Evolutionary conservation across 1,284 basidiomycete genomes (phyloP).

Genomic region (Kwoniella shivajii): DNA sequence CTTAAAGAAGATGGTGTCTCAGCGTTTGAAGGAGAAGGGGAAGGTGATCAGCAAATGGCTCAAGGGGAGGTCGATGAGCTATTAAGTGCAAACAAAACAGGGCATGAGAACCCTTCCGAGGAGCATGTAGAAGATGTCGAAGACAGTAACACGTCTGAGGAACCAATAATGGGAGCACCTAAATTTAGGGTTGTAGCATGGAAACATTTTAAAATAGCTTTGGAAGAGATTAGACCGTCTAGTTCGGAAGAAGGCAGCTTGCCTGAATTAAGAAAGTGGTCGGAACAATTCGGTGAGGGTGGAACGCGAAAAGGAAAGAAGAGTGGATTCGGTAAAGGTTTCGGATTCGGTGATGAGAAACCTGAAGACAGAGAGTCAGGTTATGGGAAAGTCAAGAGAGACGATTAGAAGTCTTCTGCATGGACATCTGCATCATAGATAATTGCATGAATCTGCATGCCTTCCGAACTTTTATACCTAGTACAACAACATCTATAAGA

Average conservation of each 20-base stretch:
- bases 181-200: conserved; percentile 18
- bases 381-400: conserved; percentile 32
- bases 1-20: background rate
- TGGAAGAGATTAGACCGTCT: conserved; percentile 82
- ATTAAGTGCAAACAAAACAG: conserved; percentile 5
- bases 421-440: background rate
- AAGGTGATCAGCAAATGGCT: conserved; percentile 7
- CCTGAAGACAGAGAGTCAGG: conserved; percentile 13
- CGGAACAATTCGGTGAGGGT: conserved; percentile 82
- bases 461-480: no score
- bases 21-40: conserved; percentile 3
- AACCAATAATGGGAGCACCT: background rate
- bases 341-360: conserved; percentile 52
- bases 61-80: conserved; percentile 10
- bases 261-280: conserved; percentile 82
- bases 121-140: background rate
- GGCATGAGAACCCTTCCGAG: background rate
- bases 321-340: conserved; percentile 54
- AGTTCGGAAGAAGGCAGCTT: conserved; percentile 80
- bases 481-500: background rate
- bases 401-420: conserved; percentile 24
- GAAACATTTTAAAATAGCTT: conserved; percentile 75
- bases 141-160: background rate
- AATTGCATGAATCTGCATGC: background rate
- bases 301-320: conserved; percentile 49